phyloP scores from a whole-genome alignment of 2,329 filamentous ascomycete genomes.

The Hortaea werneckii region DNA sequence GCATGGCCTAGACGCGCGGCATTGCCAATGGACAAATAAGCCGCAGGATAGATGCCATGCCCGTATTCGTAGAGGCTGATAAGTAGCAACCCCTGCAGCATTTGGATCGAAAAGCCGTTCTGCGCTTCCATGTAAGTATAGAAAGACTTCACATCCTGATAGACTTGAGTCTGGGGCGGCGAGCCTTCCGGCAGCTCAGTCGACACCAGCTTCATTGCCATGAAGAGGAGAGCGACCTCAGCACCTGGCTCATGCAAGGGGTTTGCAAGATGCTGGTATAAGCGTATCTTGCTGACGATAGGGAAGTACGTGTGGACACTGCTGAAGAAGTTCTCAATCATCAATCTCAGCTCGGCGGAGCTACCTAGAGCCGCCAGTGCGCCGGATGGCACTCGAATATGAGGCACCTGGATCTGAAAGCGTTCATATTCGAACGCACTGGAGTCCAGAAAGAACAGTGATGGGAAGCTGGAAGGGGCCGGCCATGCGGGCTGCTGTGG shows the following conservation, averaged over 20 bases:
- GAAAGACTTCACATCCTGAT: constrained; percentile 36
- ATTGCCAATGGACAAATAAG: constrained; percentile 39
- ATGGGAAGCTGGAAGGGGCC: constrained; percentile 26
- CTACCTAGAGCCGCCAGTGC: constrained; percentile 28
- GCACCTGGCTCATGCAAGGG: constrained; percentile 35
- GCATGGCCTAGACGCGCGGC: constrained; percentile 38
- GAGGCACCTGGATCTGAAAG: constrained; percentile 30
- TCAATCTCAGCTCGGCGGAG: constrained; percentile 27
- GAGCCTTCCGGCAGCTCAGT: constrained; percentile 27
- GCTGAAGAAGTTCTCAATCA: constrained; percentile 34
- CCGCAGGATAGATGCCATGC: constrained; percentile 42
- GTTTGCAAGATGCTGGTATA: constrained; percentile 31
- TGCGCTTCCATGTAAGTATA: constrained; percentile 32
- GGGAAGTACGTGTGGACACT: constrained; percentile 41
- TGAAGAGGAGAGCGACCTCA: constrained; percentile 38
- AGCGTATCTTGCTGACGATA: constrained; percentile 38
- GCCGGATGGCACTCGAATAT: constrained; percentile 31
- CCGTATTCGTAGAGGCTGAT: constrained; percentile 40
- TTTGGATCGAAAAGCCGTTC: constrained; percentile 33
- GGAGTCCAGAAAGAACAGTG: constrained; percentile 36
- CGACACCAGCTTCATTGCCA: constrained; percentile 39
- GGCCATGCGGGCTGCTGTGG: constrained; percentile 2
- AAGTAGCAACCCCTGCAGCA: constrained; percentile 38
- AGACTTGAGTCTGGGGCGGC: constrained; percentile 29
- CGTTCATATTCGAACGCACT: constrained; percentile 30